phyloP scores from a whole-genome alignment of 768 basidiomycete species.

The Termitomyces sp. region DNA sequence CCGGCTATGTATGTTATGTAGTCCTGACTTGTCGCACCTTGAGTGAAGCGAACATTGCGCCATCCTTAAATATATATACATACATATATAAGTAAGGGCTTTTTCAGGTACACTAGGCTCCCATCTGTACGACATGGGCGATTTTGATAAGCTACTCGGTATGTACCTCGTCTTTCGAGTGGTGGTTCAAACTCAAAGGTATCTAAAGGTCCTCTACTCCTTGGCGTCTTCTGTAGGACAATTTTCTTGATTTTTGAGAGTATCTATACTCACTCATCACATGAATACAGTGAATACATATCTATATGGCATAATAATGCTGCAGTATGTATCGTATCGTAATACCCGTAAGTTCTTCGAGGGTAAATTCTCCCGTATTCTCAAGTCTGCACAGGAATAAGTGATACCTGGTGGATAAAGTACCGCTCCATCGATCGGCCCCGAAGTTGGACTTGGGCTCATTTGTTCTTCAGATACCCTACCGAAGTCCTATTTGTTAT shows the following conservation, averaged over 20 bases:
- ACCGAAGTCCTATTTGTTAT: conserved; percentile 20
- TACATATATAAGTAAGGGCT: background rate
- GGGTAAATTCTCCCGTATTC: background rate
- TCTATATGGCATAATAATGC: conserved; percentile 18
- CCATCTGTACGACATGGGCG: conserved; percentile 2
- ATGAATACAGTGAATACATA: conserved; percentile 20
- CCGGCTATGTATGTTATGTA: background rate
- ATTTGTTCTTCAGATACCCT: conserved; percentile 12
- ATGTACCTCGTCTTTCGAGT: background rate
- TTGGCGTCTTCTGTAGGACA: conserved; percentile 19
- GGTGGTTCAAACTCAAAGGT: background rate
- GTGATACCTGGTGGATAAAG: conserved; percentile 22
- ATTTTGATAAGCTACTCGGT: conserved; percentile 8
- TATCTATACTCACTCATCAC: background rate
- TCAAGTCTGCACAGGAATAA: conserved; percentile 15
- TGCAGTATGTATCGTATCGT: conserved; percentile 26
- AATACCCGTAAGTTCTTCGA: conserved; percentile 22
- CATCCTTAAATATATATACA: background rate
- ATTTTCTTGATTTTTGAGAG: background rate
- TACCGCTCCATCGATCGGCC: background rate
- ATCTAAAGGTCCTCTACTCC: conserved; percentile 16
- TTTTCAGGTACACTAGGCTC: background rate
- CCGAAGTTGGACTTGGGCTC: background rate
- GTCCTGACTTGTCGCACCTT: background rate
- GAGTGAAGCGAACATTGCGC: background rate